These are phyloP conservation scores for Pichia sp. DNA, from an alignment of 1,139 yeast species.

Conservation along the genomic window DNA sequence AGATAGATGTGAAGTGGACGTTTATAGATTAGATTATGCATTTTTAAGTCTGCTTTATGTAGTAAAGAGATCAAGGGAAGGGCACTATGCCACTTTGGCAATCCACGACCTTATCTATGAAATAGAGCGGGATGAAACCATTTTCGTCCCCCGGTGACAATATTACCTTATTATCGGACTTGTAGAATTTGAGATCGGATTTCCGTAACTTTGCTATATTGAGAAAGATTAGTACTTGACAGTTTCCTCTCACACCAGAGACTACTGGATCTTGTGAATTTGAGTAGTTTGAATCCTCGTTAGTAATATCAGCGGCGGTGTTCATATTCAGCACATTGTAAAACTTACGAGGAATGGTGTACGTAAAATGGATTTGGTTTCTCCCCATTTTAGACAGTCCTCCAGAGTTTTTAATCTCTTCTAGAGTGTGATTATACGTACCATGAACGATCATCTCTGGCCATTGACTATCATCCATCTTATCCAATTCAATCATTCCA, in stretches of 20 bases:
- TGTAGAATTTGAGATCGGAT: slow-evolving; percentile 48
- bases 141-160: slow-evolving; percentile 52
- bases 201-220: slow-evolving; percentile 41
- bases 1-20: not conserved
- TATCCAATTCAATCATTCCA: slow-evolving; percentile 26
- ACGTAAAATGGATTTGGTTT: slow-evolving; percentile 78
- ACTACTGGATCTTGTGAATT: too few species aligned
- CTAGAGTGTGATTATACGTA: slow-evolving; percentile 48
- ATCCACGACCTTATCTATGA: slow-evolving; percentile 31
- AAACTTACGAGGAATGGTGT: slow-evolving; percentile 29
- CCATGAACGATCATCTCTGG: slow-evolving; percentile 67
- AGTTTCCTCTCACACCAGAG: slow-evolving; percentile 60
- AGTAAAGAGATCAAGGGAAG: not conserved
- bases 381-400: slow-evolving; percentile 68
- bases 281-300: slow-evolving; percentile 26
- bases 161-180: slow-evolving; percentile 69
- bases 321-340: slow-evolving; percentile 2
- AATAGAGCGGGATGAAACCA: slow-evolving; percentile 44
- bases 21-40: not conserved
- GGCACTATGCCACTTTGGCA: slow-evolving; percentile 2
- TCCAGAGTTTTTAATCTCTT: slow-evolving; percentile 40
- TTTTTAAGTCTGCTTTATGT: not conserved
- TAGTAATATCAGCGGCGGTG: slow-evolving; percentile 6
- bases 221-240: slow-evolving; percentile 57
- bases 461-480: slow-evolving; percentile 25